Conservation (phyloP, 2,329 filamentous ascomycete species). For the Pseudopyrenochaeta lycopersici region DNA sequence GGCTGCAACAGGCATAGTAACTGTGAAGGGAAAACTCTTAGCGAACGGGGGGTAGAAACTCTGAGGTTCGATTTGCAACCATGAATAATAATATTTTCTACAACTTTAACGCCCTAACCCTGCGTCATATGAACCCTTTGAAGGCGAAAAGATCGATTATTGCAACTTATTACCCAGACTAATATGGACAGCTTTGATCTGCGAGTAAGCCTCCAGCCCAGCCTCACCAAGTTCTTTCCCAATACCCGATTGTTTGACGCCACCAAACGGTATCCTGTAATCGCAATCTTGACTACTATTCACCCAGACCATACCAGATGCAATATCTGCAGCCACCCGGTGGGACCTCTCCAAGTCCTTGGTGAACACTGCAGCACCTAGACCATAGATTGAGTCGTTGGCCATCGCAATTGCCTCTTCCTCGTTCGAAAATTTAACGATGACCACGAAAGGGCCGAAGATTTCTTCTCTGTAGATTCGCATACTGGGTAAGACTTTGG, state of each 20-base stretch:
- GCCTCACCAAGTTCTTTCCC: conserved; percentile 69
- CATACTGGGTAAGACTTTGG: conserved; percentile 65
- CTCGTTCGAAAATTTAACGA: conserved; percentile 66
- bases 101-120: no score
- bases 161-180: no score
- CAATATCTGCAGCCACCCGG: conserved; percentile 59
- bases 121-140: no score
- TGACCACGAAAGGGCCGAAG: conserved; percentile 70
- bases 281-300: conserved; percentile 66
- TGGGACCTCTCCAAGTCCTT: conserved; percentile 68
- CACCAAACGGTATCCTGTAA: conserved; percentile 65
- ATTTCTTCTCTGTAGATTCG: conserved; percentile 68
- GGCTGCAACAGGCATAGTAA: not conserved
- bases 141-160: no score
- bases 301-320: conserved; percentile 76
- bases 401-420: conserved; percentile 63
- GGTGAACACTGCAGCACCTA: conserved; percentile 70
- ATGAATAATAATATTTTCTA: no score
- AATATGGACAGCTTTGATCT: no score
- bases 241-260: conserved; percentile 69
- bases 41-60: conserved; percentile 5
- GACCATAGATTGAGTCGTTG: conserved; percentile 67
- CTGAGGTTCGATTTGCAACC: not conserved
- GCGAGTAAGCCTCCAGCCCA: conserved; percentile 64
- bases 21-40: conserved; percentile 8